Conservation (phyloP, 495 filamentous ascomycete genomes). For the Trichoderma erinaceum region DNA sequence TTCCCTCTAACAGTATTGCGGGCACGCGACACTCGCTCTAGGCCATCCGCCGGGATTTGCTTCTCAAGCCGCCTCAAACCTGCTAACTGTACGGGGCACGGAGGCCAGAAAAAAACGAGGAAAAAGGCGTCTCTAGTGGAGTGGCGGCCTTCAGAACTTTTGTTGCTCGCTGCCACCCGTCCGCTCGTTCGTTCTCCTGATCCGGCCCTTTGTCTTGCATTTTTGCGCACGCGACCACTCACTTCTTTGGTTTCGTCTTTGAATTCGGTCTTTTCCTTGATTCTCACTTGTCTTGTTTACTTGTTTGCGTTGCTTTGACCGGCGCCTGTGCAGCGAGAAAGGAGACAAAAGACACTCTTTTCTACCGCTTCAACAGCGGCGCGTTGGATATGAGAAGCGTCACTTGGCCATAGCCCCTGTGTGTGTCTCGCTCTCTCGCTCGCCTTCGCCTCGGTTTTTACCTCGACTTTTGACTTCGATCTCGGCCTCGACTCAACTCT, state of each 20-base stretch:
- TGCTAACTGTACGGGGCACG: slow-evolving; percentile 1
- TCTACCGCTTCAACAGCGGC: slow-evolving; percentile 12
- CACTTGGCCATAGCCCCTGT: slow-evolving; percentile 7
- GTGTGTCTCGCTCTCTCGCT: background rate
- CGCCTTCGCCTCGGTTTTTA: background rate
- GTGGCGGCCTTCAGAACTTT: slow-evolving; percentile 7
- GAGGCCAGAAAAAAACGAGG: background rate
- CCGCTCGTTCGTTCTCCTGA: background rate
- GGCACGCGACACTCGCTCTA: slow-evolving; percentile 6
- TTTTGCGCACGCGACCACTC: background rate
- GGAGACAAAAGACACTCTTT: background rate
- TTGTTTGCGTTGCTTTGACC: background rate
- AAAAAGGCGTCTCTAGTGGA: background rate
- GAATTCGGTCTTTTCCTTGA: background rate
- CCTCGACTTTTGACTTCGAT: background rate
- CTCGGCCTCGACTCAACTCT: slow-evolving; percentile 3
- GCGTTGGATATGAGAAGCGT: slow-evolving; percentile 12
- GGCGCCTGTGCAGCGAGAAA: background rate
- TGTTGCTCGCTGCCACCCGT: background rate
- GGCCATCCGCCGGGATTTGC: background rate
- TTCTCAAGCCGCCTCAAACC: background rate
- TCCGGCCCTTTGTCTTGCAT: too few species aligned
- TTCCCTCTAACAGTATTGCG: background rate
- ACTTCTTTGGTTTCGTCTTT: background rate
- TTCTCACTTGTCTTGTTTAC: background rate